Base-by-base conservation (phyloP, 2,329 filamentous ascomycete genomes). In the Camillea tinctor region DNA sequence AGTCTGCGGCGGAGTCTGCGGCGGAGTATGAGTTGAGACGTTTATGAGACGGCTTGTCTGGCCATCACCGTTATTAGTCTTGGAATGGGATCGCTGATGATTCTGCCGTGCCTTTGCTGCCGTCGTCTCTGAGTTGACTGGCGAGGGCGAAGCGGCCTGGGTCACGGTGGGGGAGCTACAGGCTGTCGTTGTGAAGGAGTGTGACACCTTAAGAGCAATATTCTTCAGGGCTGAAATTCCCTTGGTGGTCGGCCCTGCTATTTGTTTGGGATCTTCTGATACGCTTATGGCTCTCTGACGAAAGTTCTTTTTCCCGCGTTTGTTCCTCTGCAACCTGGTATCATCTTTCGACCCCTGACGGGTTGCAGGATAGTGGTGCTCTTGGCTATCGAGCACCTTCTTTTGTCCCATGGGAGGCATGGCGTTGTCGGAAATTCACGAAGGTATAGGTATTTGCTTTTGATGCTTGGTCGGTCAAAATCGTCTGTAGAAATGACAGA, bases 1-100 rank as follows among this genome's bases (percentile, higher is more conserved):
- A 59, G 13, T 52, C 20, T 6, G 52, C 19, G 60, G 22, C 19
- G 59, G 58, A 59, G 13, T 52, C 20, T 6, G 52, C 54, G 17
- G 26, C 22, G 19, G 52, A 58, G 17, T 49, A 36, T 40, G 50
- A 23, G 17, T 21, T 15, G 52, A 50, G 19, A 44, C 17, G n/a
- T 44, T 11, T 6, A 17, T n/a, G n/a, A n/a, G 36, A 15, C n/a
- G 13, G 36, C 36, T 44, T 15, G 36, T 44, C 15, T 51, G 21
- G 19, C 22, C 22, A 19, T 51, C 17, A 44, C 36, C 11, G 36
- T 44, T 44, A 4, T 30, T 30, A 11, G 26, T 11, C 26, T 30
- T 11, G 26, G 26, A 9, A 11, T 30, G 26, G 26, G 7, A 30
- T 9, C 26, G 26, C 26, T 30, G 26, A 4, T 30, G 26, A 7